phyloP scores from a whole-genome alignment of 371 early-diverging fungal genomes.

The Rhizopus stolonifer region DNA sequence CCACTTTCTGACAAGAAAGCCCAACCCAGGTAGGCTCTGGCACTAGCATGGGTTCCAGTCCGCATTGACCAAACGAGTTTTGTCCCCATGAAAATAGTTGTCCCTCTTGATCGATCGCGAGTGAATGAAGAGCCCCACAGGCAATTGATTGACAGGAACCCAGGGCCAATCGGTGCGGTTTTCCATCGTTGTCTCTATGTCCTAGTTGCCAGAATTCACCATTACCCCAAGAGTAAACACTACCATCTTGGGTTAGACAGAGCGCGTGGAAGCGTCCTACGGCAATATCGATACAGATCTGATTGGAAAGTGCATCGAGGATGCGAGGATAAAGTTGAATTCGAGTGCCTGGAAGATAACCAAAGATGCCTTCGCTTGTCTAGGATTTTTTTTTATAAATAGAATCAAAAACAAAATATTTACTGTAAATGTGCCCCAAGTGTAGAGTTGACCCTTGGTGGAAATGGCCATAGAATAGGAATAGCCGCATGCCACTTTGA shows the following conservation, averaged over 20 bases:
- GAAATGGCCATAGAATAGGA: slow-evolving; percentile 87
- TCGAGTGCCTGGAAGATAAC: slow-evolving; percentile 40
- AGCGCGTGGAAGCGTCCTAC: slow-evolving; percentile 91
- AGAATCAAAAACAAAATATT: slow-evolving; percentile 48
- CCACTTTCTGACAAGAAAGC: slow-evolving; percentile 31
- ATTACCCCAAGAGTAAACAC: slow-evolving; percentile 90
- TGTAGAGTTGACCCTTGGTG: slow-evolving; percentile 79
- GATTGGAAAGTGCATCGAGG: slow-evolving; percentile 30
- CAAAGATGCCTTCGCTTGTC: slow-evolving; percentile 58
- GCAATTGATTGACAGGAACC: slow-evolving; percentile 59
- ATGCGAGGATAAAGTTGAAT: slow-evolving; percentile 66
- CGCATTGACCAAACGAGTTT: slow-evolving; percentile 95
- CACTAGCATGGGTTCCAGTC: slow-evolving; percentile 35
- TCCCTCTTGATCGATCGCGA: slow-evolving; percentile 67
- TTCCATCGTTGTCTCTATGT: slow-evolving; percentile 52
- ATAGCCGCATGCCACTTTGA: slow-evolving; percentile 91
- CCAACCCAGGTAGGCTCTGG: slow-evolving; percentile 21
- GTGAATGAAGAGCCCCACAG: slow-evolving; percentile 85
- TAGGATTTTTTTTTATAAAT: not conserved
- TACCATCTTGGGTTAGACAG: slow-evolving; percentile 70
- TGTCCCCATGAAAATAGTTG: slow-evolving; percentile 87
- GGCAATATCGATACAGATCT: slow-evolving; percentile 70
- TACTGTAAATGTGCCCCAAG: slow-evolving; percentile 91
- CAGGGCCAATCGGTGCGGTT: slow-evolving; percentile 56
- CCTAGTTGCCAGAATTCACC: slow-evolving; percentile 90